Evolutionary conservation across 257 asterid genomes (phyloP), one percentile per base, ranked within the genome.

Genomic region (Jasminum sambac): DNA sequence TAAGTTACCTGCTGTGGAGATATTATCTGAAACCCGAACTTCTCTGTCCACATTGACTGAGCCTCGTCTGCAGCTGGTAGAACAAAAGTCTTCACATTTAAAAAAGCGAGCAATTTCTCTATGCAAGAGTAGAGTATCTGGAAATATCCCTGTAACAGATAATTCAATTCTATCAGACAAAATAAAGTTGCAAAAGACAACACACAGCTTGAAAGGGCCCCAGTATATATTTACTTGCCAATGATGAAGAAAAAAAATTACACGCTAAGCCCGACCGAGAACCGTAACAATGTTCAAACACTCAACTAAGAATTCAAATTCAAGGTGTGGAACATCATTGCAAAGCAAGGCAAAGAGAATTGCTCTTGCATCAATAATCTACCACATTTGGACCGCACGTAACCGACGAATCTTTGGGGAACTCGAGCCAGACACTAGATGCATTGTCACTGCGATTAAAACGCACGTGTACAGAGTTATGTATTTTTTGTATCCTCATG

Each of bases 41-140:
- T 91, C 36, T 91, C 80, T 6, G 90, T 91, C 99, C 99, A 95
- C 66, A 95, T 95, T 66, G 97, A 83, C 73, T 84, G 86, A 23
- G 96, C 96, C 78, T 86, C 98, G 9, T 85, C 91, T 14, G 97
- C 82, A 55, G 97, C 96, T 34, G 99, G 99, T 75, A 95, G 98
- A 64, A 95, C 95, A 67, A 88, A 80, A 61, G 80, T 84, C 73
- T 81, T 87, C 11, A 95, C 85, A 21, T 83, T 80, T 84, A 95
- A 72, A 77, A 80, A 88, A 1, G 96, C 43, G 11, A 86, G 74
- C 74, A 86, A 57, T 76, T 86, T 82, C 82, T 86, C 91, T 11
- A 86, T 76, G 81, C 89, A 84, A 34, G 91, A 78, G 74, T 76
- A 86, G 12, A 95, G 84, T 64, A 86, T 38, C 76, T 89, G 93